A percentile compares a stretch with the other conserved stretches of the same genome.
Evolutionary conservation across 164 flowering plant genomes (phyloP).

Genomic region (Paratinospora sagittata): DNA sequence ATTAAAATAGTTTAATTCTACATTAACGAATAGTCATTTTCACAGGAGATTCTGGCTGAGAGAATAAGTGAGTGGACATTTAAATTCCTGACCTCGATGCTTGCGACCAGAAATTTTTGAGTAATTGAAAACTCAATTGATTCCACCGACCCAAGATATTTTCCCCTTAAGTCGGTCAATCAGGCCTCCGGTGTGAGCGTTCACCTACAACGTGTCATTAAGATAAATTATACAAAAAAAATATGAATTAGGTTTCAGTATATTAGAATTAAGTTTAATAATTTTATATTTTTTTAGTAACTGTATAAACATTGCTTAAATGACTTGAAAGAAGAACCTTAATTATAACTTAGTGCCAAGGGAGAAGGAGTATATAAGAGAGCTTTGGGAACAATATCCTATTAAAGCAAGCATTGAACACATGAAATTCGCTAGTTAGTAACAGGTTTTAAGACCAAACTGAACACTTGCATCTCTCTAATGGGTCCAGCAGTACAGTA

Average conservation of each 20-base stretch:
- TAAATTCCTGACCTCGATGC: too few species aligned
- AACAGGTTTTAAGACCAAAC: not conserved
- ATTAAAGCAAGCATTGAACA: not conserved
- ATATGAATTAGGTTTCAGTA: too few species aligned
- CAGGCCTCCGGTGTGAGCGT: too few species aligned
- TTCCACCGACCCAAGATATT: too few species aligned
- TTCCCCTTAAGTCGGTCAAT: too few species aligned
- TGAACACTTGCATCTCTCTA: not conserved
- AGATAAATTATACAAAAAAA: too few species aligned
- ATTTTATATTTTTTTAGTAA: too few species aligned
- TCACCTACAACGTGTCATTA: too few species aligned
- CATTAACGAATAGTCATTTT: not conserved
- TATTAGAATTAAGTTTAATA: too few species aligned
- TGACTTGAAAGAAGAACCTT: not conserved
- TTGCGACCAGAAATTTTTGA: too few species aligned
- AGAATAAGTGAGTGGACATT: not conserved
- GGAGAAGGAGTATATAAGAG: not conserved
- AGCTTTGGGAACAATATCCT: not conserved
- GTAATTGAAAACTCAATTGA: too few species aligned
- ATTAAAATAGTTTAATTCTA: not conserved
- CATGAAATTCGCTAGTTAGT: not conserved
- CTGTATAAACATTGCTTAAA: too few species aligned
- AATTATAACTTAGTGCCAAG: not conserved
- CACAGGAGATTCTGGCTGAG: not conserved
- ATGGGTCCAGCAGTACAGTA: not conserved